Evolutionary conservation across 1,139 yeast species (phyloP).

Genomic region (Hansenula sp.): DNA sequence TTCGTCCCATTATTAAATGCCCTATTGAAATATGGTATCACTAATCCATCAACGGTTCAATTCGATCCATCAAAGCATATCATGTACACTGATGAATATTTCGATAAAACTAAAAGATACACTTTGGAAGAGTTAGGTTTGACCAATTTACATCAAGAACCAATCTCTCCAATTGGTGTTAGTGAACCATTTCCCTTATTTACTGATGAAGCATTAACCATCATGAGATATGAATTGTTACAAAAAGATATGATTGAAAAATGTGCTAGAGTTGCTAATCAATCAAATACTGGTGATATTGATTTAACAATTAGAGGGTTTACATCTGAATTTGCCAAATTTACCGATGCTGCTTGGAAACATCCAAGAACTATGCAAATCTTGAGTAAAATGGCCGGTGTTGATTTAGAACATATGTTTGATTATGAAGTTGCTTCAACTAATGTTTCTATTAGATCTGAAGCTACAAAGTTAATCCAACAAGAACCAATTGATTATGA

Average conservation of each 20-base stretch:
- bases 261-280: slow-evolving; percentile 38
- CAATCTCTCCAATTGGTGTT: slow-evolving; percentile 47
- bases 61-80: slow-evolving; percentile 46
- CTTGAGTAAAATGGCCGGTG: slow-evolving; percentile 50
- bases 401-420: slow-evolving; percentile 45
- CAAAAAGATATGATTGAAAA: slow-evolving; percentile 39
- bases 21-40: slow-evolving; percentile 7
- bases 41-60: slow-evolving; percentile 7
- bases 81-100: slow-evolving; percentile 33
- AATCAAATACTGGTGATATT: slow-evolving; percentile 38
- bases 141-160: slow-evolving; percentile 15
- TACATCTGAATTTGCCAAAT: slow-evolving; percentile 38
- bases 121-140: slow-evolving; percentile 46
- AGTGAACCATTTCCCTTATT: slow-evolving; percentile 55
- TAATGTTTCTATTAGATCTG: slow-evolving; percentile 37
- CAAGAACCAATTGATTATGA: slow-evolving; percentile 6
- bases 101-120: slow-evolving; percentile 35
- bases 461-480: slow-evolving; percentile 9
- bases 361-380: slow-evolving; percentile 51
- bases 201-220: slow-evolving; percentile 50
- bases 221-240: slow-evolving; percentile 51
- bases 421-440: slow-evolving; percentile 54
- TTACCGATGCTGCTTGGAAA: slow-evolving; percentile 51
- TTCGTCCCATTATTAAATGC: slow-evolving; percentile 8
- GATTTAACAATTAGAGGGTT: slow-evolving; percentile 39